These are phyloP conservation scores for Paratrimastix pyriformis DNA, from an alignment of 78 protist species.

Conservation along the genomic window DNA sequence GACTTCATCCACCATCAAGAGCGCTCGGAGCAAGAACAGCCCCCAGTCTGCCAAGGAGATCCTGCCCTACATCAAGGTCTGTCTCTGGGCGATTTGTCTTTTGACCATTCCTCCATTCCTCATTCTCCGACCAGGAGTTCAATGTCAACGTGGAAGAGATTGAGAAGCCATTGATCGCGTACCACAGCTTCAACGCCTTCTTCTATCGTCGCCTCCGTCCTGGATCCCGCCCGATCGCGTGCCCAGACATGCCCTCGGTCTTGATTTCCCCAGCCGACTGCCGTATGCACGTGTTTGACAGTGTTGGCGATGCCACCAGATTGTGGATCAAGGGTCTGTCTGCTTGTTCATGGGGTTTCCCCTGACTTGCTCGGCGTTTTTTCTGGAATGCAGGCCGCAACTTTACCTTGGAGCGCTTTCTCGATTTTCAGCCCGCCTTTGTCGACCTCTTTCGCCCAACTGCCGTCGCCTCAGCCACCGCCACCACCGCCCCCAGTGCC, in stretches of 20 bases:
- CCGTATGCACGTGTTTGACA: not conserved
- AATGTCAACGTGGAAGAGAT: not conserved
- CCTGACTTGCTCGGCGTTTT: too few species aligned
- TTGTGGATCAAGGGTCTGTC: constrained; percentile 18
- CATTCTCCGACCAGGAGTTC: too few species aligned
- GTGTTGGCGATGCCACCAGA: not conserved
- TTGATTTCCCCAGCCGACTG: constrained; percentile 1
- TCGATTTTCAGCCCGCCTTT: too few species aligned
- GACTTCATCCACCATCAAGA: not conserved
- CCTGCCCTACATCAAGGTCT: constrained; percentile 8
- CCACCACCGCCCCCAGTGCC: too few species aligned
- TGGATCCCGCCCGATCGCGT: constrained; percentile 1
- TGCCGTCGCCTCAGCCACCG: too few species aligned
- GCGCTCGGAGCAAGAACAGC: not conserved
- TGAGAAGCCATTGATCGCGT: not conserved
- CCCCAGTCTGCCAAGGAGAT: not conserved
- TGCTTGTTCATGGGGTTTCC: too few species aligned
- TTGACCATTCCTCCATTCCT: too few species aligned
- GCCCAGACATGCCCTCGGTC: not conserved
- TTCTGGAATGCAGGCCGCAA: too few species aligned
- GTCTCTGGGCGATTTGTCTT: too few species aligned
- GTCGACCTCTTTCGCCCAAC: too few species aligned
- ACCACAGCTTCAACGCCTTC: not conserved
- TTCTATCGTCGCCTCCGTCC: not conserved
- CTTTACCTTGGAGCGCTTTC: too few species aligned